A percentile compares a stretch with the other conserved stretches of the same genome.
These are phyloP conservation scores for Phytomonas francai DNA, from an alignment of 208 protist species.

Conservation along the genomic window DNA sequence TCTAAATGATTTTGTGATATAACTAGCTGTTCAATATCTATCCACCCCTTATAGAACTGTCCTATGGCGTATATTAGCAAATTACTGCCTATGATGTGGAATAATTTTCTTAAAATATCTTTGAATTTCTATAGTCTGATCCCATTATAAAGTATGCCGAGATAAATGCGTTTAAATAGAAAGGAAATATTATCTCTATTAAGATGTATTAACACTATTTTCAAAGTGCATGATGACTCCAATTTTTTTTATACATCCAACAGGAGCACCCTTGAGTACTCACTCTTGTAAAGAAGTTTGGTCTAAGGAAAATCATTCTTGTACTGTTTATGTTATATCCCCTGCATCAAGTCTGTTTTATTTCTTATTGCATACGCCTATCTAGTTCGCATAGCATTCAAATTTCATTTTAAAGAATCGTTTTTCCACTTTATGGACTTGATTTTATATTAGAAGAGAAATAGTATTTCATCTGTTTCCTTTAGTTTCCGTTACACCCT, in stretches of 20 bases:
- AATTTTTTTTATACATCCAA: not conserved
- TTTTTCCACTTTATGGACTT: slow-evolving; percentile 9
- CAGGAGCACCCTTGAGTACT: not conserved
- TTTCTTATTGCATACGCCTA: not conserved
- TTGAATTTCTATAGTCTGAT: not conserved
- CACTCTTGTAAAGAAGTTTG: not conserved
- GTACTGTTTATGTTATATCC: not conserved
- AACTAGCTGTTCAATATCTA: not conserved
- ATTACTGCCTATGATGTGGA: not conserved
- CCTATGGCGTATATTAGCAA: not conserved
- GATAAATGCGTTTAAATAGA: not conserved
- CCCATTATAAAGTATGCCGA: not conserved
- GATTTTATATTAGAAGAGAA: slow-evolving; percentile 12
- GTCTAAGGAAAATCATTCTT: not conserved
- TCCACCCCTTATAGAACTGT: not conserved
- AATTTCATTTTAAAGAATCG: not conserved
- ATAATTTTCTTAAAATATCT: not conserved
- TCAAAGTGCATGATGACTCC: not conserved
- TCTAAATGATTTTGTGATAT: not conserved
- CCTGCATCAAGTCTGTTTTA: not conserved
- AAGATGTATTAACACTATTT: not conserved
- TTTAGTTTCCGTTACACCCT: not conserved
- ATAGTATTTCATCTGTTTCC: not conserved
- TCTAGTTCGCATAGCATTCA: not conserved
- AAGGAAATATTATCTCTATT: not conserved